phyloP scores from a whole-genome alignment of 148 eudicot species.

The Pouteria glomerata region DNA sequence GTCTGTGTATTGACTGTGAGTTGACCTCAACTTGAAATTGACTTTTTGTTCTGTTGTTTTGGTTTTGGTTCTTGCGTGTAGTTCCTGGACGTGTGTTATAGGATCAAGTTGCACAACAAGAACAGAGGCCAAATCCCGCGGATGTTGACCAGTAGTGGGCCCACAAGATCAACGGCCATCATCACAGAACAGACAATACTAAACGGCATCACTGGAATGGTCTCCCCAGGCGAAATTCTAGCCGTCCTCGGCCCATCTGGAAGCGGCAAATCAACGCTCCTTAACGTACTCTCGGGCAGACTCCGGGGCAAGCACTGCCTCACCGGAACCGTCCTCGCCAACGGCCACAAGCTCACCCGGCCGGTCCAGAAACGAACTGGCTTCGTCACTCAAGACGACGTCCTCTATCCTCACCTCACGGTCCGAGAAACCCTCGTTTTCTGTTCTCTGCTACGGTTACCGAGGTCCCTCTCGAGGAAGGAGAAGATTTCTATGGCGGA shows the following conservation, averaged over 20 bases:
- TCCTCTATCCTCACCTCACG: conserved; percentile 67
- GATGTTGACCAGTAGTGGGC: conserved; percentile 14
- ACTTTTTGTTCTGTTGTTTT: not conserved
- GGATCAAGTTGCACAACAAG: conserved; percentile 38
- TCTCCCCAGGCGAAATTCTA: conserved; percentile 69
- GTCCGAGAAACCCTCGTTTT: conserved; percentile 77
- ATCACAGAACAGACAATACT: conserved; percentile 47
- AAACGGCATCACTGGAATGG: conserved; percentile 62
- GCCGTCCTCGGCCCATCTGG: conserved; percentile 96
- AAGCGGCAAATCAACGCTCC: conserved; percentile 85
- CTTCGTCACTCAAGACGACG: conserved; percentile 84
- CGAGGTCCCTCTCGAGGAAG: conserved; percentile 25
- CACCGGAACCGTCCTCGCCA: conserved; percentile 58
- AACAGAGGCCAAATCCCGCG: conserved; percentile 12
- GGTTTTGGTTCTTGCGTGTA: conserved; percentile 19
- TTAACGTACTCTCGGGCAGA: conserved; percentile 67
- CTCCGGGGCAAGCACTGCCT: conserved; percentile 32
- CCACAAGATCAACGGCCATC: conserved; percentile 18
- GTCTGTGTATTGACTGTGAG: not conserved
- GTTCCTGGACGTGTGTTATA: conserved; percentile 73
- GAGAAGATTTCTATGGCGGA: conserved; percentile 45
- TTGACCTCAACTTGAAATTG: conserved; percentile 8
- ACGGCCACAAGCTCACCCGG: conserved; percentile 41
- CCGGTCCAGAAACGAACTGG: conserved; percentile 50
- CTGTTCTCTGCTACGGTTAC: conserved; percentile 60